Conservation (phyloP, 495 filamentous ascomycete species). For the Aspergillus baeticus region DNA sequence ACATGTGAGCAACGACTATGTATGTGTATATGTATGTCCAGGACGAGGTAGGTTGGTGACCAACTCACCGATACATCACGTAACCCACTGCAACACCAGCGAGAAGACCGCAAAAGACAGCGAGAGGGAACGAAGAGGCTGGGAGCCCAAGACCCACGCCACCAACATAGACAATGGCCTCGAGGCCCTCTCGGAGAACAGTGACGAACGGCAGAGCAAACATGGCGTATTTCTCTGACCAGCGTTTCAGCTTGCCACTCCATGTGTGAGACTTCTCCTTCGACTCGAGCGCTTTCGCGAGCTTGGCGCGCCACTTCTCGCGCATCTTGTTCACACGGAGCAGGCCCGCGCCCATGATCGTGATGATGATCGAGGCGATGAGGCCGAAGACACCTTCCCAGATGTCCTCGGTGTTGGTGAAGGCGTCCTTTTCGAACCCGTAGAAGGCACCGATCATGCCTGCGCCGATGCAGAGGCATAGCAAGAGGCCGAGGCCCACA, state of each 20-base stretch:
- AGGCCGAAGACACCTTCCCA: conserved; percentile 68
- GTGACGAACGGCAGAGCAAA: conserved; percentile 82
- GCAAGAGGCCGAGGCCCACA: conserved; percentile 58
- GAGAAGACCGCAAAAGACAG: conserved; percentile 65
- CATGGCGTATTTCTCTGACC: conserved; percentile 76
- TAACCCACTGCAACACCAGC: conserved; percentile 66
- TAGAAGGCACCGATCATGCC: conserved; percentile 84
- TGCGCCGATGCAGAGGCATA: conserved; percentile 64
- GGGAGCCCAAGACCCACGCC: conserved; percentile 77
- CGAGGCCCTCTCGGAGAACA: conserved; percentile 76
- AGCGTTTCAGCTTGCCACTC: conserved; percentile 56
- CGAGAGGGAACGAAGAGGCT: conserved; percentile 69
- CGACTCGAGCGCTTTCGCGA: conserved; percentile 63
- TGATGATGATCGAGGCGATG: conserved; percentile 73
- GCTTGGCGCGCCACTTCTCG: conserved; percentile 80
- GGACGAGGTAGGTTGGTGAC: no score
- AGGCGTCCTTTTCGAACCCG: conserved; percentile 61
- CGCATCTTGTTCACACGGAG: conserved; percentile 79
- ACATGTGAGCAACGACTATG: no score
- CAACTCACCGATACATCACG: conserved; percentile 74
- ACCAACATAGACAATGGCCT: conserved; percentile 78
- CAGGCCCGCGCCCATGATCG: conserved; percentile 73
- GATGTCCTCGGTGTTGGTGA: conserved; percentile 65
- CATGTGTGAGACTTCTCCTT: conserved; percentile 37
- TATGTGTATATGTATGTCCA: no score